Evolutionary conservation across 306 rosid species (phyloP).

Genomic region (Clitoria ternatea): DNA sequence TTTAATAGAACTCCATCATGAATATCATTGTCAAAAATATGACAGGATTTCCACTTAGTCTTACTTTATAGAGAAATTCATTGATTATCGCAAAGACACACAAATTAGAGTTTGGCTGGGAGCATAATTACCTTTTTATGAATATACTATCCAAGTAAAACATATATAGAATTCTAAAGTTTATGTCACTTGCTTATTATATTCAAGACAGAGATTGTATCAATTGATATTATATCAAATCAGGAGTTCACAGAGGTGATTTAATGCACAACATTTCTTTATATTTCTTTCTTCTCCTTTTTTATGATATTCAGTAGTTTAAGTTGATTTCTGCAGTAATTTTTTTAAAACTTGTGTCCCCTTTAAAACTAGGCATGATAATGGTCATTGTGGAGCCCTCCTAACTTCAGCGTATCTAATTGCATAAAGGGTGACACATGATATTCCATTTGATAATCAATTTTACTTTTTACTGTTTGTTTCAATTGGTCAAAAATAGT

Average conservation of each 20-base stretch:
- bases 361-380: conserved; percentile 11
- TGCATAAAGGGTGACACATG: conserved; percentile 17
- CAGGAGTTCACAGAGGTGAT: conserved; percentile 99
- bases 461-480: not conserved
- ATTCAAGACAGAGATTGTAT: conserved; percentile 80
- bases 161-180: not conserved
- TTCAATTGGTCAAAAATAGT: not conserved
- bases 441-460: not conserved
- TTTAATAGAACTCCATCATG: too few species aligned
- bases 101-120: not conserved
- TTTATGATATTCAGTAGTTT: not conserved
- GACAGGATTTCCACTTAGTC: too few species aligned
- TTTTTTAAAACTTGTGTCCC: conserved; percentile 3
- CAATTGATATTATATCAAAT: conserved; percentile 93
- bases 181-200: too few species aligned
- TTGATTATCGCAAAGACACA: not conserved
- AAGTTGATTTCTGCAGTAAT: not conserved
- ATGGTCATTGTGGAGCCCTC: not conserved
- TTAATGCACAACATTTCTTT: conserved; percentile 9
- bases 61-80: not conserved
- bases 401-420: not conserved
- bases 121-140: not conserved
- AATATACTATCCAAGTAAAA: not conserved
- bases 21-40: too few species aligned
- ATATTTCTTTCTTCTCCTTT: not conserved